These are phyloP conservation scores for Zygosaccharomyces pseudorouxii DNA, from an alignment of 805 yeast species.

Conservation along the genomic window DNA sequence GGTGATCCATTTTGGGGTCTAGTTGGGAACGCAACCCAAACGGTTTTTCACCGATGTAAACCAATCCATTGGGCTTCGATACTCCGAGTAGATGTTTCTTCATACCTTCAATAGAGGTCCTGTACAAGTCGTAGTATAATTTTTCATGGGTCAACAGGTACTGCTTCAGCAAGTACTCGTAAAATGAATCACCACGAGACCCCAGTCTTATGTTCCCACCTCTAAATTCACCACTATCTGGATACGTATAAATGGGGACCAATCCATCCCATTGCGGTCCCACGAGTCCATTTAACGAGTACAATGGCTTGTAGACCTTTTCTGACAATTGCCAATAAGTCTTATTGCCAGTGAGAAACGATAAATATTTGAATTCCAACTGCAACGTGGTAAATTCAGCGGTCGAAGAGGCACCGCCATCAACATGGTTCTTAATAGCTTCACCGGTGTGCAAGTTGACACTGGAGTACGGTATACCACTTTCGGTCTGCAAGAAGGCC, in stretches of 20 bases:
- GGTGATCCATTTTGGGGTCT: conserved; percentile 81
- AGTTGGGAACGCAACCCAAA: conserved; percentile 57
- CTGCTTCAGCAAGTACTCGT: conserved; percentile 83
- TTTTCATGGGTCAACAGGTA: conserved; percentile 67
- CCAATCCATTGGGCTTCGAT: conserved; percentile 57
- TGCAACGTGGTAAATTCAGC: conserved; percentile 89
- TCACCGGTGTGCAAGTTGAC: conserved; percentile 64
- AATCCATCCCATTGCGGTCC: conserved; percentile 51
- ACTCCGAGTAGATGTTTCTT: conserved; percentile 57
- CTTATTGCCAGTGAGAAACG: conserved; percentile 73
- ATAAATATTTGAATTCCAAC: conserved; percentile 77
- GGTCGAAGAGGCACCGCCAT: conserved; percentile 76
- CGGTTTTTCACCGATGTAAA: conserved; percentile 75
- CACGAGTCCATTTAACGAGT: conserved; percentile 44
- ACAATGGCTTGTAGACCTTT: conserved; percentile 63
- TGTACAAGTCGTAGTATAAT: conserved; percentile 68
- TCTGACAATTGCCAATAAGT: conserved; percentile 78
- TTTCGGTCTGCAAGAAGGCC: conserved; percentile 52
- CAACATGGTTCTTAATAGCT: conserved; percentile 58
- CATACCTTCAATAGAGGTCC: conserved; percentile 72
- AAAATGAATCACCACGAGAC: conserved; percentile 89
- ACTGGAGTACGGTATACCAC: conserved; percentile 76
- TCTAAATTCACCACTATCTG: conserved; percentile 65
- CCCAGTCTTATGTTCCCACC: conserved; percentile 73
- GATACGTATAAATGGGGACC: conserved; percentile 74